Evolutionary conservation across 345 rosid genomes (phyloP), one percentile per base, ranked within the genome.

Genomic region (Eucalyptus urophylla): DNA sequence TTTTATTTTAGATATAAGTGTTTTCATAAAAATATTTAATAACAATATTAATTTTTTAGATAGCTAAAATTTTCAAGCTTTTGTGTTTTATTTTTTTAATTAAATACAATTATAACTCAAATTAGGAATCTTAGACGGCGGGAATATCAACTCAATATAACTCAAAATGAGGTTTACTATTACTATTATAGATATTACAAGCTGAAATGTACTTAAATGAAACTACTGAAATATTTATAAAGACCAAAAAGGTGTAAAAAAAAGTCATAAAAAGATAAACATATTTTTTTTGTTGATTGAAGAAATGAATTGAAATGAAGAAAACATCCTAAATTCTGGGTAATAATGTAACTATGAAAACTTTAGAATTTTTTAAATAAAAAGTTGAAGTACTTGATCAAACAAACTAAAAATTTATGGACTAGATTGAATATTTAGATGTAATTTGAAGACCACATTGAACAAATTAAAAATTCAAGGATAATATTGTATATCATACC

Each of bases 391-490:
- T 24, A 24, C 62, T 56, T 22, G 62, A 56, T 56, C 2, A 6
- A 56, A 56, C 62, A 56, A 56, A 56, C 12, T 56, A 24, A 56
- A 56, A 56, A 22, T 22, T 4, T 56, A 56, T 22, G 60, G 27
- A 22, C 25, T 54, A 54, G 11, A 54, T 54, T 54, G 25, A 54
- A 54, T 24, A 56, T 56, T 22, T 22, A 56, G 27, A 56, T 2
- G 1, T 2, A 54, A 24, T 8, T 56, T 0, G 0, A 22, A 56
- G 2, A 22, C 6, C 12, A 56, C 4, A 56, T 56, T 4, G 11
- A 56, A 56, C 67, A 12, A 58, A 62, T 29, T 13, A 62, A 62
- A 60, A 60, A 3, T 60, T 60, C 3, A 60, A 60, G 4, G 8
- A 60, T 60, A 3, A 60, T 27, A 60, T 60, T 6, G 7, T n/a